Evolutionary conservation across 2,329 filamentous ascomycete genomes (phyloP), one percentile per base, ranked within the genome.

Genomic region (Colletotrichum camelliae): DNA sequence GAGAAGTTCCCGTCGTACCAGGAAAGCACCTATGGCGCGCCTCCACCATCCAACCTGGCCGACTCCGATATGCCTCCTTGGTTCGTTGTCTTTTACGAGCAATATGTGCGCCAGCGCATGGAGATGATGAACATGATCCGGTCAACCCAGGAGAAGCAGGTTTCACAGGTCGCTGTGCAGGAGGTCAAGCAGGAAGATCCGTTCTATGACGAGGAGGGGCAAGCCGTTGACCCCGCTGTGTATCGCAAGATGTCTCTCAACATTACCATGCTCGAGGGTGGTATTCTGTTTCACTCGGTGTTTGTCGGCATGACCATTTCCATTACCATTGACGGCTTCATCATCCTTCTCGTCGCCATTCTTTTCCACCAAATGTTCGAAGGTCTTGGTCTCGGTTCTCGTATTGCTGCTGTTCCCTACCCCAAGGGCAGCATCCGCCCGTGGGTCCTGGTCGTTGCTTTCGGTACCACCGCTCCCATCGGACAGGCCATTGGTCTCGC

Each of bases 231-330:
- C 77, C 86, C 87, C 7, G 74, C 82, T 10, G 84, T 88, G 8
- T 88, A 90, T 83, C 89, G 91, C 80, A 93, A 91, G 79, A 90
- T 93, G 82, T 89, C 94, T 4, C 87, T 95, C 79, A 94, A 96
- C 83, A 95, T 94, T 78, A 90, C 94, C 6, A 88, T 96, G 4
- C 89, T 96, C 7, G 94, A 96, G 83, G 93, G 94, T 72, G 94
- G 94, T 76, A 96, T 96, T 78, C 87, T 96, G 13, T 96, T 96
- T 82, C 94, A 96, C 84, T 94, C 92, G 76, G 90, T 96, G 75
- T 95, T 95, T 82, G 93, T 95, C 72, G 93, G 93, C 74, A 93
- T 94, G 88, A 94, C 93, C 0, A 85, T 95, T 31, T 93, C 91
- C 31, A 93, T 95, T 77, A 93, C 93, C 24, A 90, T 91, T 2